Conservation (phyloP, 2,329 filamentous ascomycete species). For the Arthrobotrys megalospora region DNA sequence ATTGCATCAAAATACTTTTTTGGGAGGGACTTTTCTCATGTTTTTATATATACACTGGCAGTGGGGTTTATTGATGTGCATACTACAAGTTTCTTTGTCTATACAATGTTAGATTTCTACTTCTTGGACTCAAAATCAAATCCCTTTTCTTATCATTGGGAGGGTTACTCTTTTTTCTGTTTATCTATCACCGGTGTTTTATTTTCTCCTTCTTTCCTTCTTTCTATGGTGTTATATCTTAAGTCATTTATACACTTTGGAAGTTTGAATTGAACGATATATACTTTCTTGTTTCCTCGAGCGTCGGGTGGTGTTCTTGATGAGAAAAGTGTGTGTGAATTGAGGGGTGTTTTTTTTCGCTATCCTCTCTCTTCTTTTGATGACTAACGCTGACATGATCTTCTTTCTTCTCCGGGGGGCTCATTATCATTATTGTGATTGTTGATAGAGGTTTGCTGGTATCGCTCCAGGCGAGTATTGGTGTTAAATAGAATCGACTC, state of each 20-base stretch:
- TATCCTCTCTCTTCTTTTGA: not conserved
- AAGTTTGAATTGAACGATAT: not conserved
- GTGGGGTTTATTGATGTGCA: conserved; percentile 12
- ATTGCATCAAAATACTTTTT: conserved; percentile 7
- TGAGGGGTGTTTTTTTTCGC: not conserved
- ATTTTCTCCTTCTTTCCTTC: conserved; percentile 9
- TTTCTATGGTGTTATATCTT: conserved; percentile 13
- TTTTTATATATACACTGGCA: conserved; percentile 14
- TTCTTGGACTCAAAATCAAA: not conserved
- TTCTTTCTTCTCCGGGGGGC: not conserved
- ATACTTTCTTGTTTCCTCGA: conserved; percentile 10
- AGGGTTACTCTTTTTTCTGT: conserved; percentile 1
- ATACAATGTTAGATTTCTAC: conserved; percentile 11
- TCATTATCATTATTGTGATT: not conserved
- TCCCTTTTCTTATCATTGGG: conserved; percentile 19
- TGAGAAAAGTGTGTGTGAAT: not conserved
- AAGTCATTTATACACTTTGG: not conserved
- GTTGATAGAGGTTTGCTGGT: not conserved
- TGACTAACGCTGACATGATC: conserved; percentile 1
- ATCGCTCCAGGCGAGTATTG: conserved; percentile 3
- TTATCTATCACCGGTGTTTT: conserved; percentile 16
- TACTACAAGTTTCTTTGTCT: not conserved
- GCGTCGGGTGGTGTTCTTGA: not conserved
- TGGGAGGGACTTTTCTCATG: conserved; percentile 22
- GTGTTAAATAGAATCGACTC: not conserved